Evolutionary conservation across 768 basidiomycete species (phyloP).

Genomic region (Leccinum subgranulosum): DNA sequence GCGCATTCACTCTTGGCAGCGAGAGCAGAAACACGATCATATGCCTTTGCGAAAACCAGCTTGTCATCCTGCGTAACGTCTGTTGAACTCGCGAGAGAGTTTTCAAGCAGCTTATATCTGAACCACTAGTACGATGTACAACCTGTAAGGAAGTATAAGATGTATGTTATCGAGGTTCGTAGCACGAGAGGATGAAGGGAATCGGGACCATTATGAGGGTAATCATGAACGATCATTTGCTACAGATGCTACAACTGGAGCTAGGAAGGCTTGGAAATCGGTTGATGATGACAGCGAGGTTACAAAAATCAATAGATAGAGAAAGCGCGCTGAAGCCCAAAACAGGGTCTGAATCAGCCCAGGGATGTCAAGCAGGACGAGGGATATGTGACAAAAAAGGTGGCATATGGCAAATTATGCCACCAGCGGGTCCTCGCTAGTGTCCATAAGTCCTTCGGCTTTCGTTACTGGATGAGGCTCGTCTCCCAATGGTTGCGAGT

Average conservation of each 20-base stretch:
- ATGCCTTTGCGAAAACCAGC: slow-evolving; percentile 74
- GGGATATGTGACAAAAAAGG: slow-evolving; percentile 5
- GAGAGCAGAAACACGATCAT: slow-evolving; percentile 44
- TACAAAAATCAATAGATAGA: slow-evolving; percentile 34
- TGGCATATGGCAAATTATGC: slow-evolving; percentile 20
- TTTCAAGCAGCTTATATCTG: slow-evolving; percentile 22
- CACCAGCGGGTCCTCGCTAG: slow-evolving; percentile 58
- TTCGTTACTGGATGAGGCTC: slow-evolving; percentile 50
- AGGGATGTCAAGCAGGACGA: slow-evolving; percentile 3
- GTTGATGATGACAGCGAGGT: slow-evolving; percentile 25
- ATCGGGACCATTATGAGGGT: slow-evolving; percentile 33
- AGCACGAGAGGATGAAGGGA: slow-evolving; percentile 24
- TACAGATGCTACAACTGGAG: slow-evolving; percentile 31
- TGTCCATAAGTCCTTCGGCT: slow-evolving; percentile 63
- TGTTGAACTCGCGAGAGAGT: slow-evolving; percentile 16
- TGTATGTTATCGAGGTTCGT: slow-evolving; percentile 34
- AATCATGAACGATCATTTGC: slow-evolving; percentile 35
- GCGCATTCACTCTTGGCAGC: slow-evolving; percentile 37
- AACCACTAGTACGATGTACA: slow-evolving; percentile 32
- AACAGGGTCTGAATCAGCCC: slow-evolving; percentile 13
- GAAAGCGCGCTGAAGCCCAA: slow-evolving; percentile 23
- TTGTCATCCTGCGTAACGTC: slow-evolving; percentile 56
- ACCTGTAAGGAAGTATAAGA: slow-evolving; percentile 35
- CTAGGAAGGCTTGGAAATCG: slow-evolving; percentile 19
- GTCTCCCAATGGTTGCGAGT: slow-evolving; percentile 51